Conservation (phyloP, 2,329 filamentous ascomycete genomes). For the Colletotrichum melonis region DNA sequence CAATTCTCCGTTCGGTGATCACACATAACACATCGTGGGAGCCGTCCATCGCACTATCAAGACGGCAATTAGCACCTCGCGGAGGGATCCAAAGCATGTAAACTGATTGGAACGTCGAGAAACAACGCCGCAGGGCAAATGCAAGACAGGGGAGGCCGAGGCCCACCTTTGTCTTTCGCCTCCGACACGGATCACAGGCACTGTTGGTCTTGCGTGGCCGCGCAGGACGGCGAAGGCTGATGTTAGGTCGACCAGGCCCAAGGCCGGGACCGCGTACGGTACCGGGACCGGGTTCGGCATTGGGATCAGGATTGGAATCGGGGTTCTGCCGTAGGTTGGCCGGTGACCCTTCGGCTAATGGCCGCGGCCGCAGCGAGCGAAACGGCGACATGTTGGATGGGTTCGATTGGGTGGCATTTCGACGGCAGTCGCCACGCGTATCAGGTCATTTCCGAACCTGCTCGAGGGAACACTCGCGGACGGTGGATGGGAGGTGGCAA, state of each 20-base stretch:
- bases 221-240: background rate
- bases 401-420: background rate
- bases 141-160: background rate
- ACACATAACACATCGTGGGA: constrained; percentile 23
- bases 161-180: constrained; percentile 21
- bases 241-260: background rate
- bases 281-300: background rate
- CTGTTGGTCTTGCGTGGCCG: constrained; percentile 12
- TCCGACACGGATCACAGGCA: constrained; percentile 27
- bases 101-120: background rate
- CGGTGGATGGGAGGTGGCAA: background rate
- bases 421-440: background rate
- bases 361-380: constrained; percentile 7
- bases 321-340: background rate
- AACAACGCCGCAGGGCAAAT: too few species aligned
- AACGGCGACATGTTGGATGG: background rate
- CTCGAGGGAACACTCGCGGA: background rate
- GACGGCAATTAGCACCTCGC: background rate
- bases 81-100: background rate
- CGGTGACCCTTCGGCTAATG: background rate
- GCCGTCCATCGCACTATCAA: constrained; percentile 12
- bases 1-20: constrained; percentile 5
- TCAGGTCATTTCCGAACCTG: background rate
- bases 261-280: background rate
- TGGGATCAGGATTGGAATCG: background rate